phyloP scores from a whole-genome alignment of 1,139 yeast genomes.

The Suhomyces kunorum region DNA sequence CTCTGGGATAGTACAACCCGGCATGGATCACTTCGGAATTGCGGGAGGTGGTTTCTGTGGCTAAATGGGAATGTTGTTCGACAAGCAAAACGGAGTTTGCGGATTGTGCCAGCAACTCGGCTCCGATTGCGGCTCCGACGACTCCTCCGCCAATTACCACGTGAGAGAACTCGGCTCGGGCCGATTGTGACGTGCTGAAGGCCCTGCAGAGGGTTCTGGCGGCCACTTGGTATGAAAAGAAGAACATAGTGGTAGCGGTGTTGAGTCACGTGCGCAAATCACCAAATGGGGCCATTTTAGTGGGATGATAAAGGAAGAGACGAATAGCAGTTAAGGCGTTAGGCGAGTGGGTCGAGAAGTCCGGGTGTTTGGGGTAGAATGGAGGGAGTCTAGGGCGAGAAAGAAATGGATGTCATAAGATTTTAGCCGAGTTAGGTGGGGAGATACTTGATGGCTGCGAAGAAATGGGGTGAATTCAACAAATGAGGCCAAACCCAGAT shows the following conservation, averaged over 20 bases:
- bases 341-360: no score
- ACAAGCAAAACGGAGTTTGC: conserved; percentile 59
- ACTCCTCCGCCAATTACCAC: conserved; percentile 86
- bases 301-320: no score
- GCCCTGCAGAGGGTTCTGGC: not conserved
- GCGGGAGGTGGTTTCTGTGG: conserved; percentile 80
- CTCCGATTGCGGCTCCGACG: conserved; percentile 81
- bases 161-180: conserved; percentile 65
- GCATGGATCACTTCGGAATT: conserved; percentile 94
- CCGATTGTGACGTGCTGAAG: not conserved
- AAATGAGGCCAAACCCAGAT: no score
- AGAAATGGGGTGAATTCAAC: no score
- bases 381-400: no score
- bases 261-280: not conserved
- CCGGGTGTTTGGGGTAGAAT: no score
- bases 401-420: no score
- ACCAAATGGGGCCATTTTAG: no score
- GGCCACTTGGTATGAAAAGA: not conserved
- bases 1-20: conserved; percentile 76
- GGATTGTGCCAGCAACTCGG: conserved; percentile 53
- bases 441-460: no score
- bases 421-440: no score
- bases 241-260: not conserved
- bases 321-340: no score
- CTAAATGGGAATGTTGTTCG: conserved; percentile 66